A percentile compares a stretch with the other conserved stretches of the same genome.
phyloP scores from a whole-genome alignment of 768 basidiomycete genomes.

The Lentinula boryana region DNA sequence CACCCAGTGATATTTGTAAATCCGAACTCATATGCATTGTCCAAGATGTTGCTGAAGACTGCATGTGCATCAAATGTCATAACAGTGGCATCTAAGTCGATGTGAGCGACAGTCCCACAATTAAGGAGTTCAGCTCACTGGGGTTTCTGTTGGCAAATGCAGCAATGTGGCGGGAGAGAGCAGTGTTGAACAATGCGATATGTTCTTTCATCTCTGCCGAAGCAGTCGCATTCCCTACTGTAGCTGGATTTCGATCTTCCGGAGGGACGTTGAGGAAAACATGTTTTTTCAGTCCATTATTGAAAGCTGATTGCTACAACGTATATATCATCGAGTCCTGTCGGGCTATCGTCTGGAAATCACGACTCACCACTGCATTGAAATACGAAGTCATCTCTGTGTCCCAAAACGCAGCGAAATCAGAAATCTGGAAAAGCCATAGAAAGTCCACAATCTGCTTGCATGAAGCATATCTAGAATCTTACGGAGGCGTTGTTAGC shows the following conservation, averaged over 20 bases:
- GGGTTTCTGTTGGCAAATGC: slow-evolving; percentile 31
- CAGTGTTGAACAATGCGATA: slow-evolving; percentile 35
- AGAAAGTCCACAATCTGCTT: too few species aligned
- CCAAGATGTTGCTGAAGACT: slow-evolving; percentile 42
- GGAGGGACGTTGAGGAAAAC: slow-evolving; percentile 56
- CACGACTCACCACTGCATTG: slow-evolving; percentile 35
- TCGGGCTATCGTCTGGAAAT: neutral
- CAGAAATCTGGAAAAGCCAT: slow-evolving; percentile 28
- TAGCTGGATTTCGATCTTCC: slow-evolving; percentile 39
- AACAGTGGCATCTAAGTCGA: slow-evolving; percentile 26
- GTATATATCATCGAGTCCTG: neutral
- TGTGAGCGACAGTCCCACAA: neutral
- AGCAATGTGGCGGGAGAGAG: slow-evolving; percentile 27
- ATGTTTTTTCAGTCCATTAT: slow-evolving; percentile 36
- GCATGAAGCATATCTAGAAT: neutral
- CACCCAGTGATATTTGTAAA: slow-evolving; percentile 47
- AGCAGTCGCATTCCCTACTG: slow-evolving; percentile 26
- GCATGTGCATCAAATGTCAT: slow-evolving; percentile 45
- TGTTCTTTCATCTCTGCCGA: slow-evolving; percentile 30
- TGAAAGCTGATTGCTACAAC: slow-evolving; percentile 31
- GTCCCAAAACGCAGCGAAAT: slow-evolving; percentile 45
- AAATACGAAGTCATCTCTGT: slow-evolving; percentile 45
- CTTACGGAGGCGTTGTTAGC: slow-evolving; percentile 30
- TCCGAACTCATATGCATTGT: slow-evolving; percentile 31
- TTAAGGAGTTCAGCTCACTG: slow-evolving; percentile 11